Evolutionary conservation across 73 alveolate species (phyloP), one percentile per base, ranked within the genome.

Genomic region (Stentor roeselii): DNA sequence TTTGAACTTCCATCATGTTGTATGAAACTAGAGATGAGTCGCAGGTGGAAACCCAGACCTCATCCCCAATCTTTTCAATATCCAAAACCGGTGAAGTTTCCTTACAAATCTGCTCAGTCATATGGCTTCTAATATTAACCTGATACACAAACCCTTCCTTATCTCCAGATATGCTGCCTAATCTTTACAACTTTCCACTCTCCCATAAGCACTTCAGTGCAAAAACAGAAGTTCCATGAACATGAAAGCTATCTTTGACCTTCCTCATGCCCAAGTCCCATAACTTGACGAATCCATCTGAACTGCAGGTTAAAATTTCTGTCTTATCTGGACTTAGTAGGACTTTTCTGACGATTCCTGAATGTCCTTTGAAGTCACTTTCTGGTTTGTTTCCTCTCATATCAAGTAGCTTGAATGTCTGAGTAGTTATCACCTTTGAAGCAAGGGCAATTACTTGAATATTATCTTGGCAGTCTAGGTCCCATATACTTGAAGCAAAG

Each of bases 281-380:
- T 67, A 67, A 34, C 34, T 34, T 67, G 21, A 67, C 37, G 42
- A 2, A 27, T 21, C 34, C 21, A 2, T 67, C 80, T 0, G 80
- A 21, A 11, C 80, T 32, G 2, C 41, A 21, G 11, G 80, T 67
- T 32, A 67, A 34, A 32, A n/a, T 11, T 1, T 67, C 37, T 67
- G 27, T 67, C 34, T 32, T 40, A 30, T n/a, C 41, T 21, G 80
- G 80, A 40, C 80, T 67, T 67, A 67, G 11, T 30, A 67, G n/a
- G 37, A 67, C 34, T 67, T 67, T 67, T 67, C 80, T 0, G n/a
- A 32, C 80, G 34, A 21, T 15, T 1, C 34, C 41, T 67, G 80
- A 27, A 67, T 67, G 80, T 30, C 80, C 80, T 67, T 2, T 67
- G 11, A 67, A 34, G 50, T 67, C 80, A 67, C 21, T 67, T 1